These are phyloP conservation scores for Fusarium falciforme DNA, from an alignment of 2,329 filamentous ascomycete species.

Conservation along the genomic window DNA sequence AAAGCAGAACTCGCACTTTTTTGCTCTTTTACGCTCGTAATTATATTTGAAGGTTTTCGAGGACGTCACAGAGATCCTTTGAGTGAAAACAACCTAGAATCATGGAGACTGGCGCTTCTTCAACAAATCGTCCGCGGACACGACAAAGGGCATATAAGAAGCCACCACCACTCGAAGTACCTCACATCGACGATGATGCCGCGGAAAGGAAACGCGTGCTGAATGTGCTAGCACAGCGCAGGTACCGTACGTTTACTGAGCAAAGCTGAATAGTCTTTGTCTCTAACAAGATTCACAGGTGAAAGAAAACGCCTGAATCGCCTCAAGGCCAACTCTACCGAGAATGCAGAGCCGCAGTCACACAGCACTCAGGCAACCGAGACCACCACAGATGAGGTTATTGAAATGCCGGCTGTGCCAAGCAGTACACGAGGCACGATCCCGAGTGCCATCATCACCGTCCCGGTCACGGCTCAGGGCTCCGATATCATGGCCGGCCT, in stretches of 20 bases:
- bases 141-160: constrained; percentile 56
- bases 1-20: background rate
- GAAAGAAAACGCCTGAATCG: constrained; percentile 49
- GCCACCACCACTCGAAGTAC: constrained; percentile 55
- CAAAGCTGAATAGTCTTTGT: background rate
- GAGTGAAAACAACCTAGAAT: background rate
- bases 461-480: constrained; percentile 11
- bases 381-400: constrained; percentile 3
- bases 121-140: constrained; percentile 44
- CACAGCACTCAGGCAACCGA: background rate
- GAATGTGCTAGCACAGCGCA: constrained; percentile 65
- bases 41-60: background rate
- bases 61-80: background rate
- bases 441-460: background rate
- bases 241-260: constrained; percentile 56
- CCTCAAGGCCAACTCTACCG: constrained; percentile 33
- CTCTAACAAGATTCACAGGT: constrained; percentile 37
- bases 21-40: background rate
- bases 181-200: constrained; percentile 62
- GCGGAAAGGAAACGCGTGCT: constrained; percentile 64
- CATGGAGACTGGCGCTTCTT: constrained; percentile 7
- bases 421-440: background rate
- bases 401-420: constrained; percentile 5
- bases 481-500: constrained; percentile 33
- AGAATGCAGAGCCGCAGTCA: constrained; percentile 1